Conservation (phyloP, 2,329 filamentous ascomycete species). For the Aspergillus calidoustus region DNA sequence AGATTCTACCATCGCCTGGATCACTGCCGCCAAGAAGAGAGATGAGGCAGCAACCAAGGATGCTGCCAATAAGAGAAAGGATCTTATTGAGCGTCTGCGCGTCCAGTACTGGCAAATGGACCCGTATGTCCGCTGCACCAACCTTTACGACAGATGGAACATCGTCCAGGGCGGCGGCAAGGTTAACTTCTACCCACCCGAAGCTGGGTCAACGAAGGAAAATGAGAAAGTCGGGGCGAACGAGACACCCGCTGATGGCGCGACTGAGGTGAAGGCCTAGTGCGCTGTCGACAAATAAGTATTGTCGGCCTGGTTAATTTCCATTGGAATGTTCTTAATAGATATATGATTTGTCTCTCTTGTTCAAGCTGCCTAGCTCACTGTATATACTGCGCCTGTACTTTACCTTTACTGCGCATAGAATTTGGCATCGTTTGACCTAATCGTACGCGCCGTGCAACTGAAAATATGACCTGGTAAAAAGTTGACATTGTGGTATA, state of each 20-base stretch:
- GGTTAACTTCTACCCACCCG: conserved; percentile 69
- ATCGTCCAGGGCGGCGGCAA: conserved; percentile 70
- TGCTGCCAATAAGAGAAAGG: conserved; percentile 62
- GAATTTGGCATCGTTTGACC: background rate
- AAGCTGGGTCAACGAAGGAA: conserved; percentile 11
- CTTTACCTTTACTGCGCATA: conserved; percentile 1
- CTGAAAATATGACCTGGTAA: no score
- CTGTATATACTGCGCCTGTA: conserved; percentile 11
- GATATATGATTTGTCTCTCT: background rate
- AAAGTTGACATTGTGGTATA: background rate
- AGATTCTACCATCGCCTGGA: conserved; percentile 75
- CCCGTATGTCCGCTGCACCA: conserved; percentile 80
- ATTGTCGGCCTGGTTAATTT: background rate
- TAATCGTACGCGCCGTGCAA: no score
- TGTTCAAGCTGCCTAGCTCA: background rate
- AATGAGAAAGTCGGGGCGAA: conserved; percentile 18
- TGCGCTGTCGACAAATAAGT: background rate
- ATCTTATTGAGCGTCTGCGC: conserved; percentile 66
- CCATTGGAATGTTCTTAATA: conserved; percentile 9
- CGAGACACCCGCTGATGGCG: background rate
- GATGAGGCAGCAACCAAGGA: conserved; percentile 51
- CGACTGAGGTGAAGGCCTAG: conserved; percentile 1
- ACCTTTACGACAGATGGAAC: conserved; percentile 82
- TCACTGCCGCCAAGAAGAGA: conserved; percentile 56
- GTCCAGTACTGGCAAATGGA: conserved; percentile 88